phyloP scores from a whole-genome alignment of 2,329 filamentous ascomycete species.

The Aspergillus brunneoviolaceus region DNA sequence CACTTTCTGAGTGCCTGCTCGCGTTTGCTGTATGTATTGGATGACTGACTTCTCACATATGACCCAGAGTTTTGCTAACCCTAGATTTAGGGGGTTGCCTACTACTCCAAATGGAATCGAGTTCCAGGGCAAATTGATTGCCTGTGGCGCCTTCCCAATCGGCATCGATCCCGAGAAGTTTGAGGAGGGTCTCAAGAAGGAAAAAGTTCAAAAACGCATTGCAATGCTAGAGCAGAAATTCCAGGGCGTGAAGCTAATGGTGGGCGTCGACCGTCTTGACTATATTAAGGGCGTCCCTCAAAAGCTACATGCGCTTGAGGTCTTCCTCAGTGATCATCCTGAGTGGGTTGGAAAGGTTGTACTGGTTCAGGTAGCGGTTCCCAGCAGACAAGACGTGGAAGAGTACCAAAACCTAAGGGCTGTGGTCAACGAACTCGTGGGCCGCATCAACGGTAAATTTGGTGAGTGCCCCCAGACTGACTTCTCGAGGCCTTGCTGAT shows the following conservation, averaged over 20 bases:
- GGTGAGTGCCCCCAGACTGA: conserved; percentile 13
- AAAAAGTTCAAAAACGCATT: conserved; percentile 84
- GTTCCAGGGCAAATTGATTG: conserved; percentile 82
- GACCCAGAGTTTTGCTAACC: conserved; percentile 15
- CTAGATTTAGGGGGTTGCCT: conserved; percentile 40
- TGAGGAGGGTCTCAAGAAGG: conserved; percentile 79
- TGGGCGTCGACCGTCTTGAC: conserved; percentile 92
- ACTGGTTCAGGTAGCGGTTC: conserved; percentile 91
- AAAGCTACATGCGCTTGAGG: conserved; percentile 92
- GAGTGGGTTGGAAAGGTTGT: conserved; percentile 99
- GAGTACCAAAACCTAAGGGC: conserved; percentile 96
- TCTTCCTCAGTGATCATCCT: conserved; percentile 93
- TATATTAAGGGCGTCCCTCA: conserved; percentile 99
- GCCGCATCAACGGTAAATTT: conserved; percentile 84
- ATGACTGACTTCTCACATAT: neutral
- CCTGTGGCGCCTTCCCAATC: conserved; percentile 93
- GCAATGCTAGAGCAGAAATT: conserved; percentile 84
- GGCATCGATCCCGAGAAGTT: conserved; percentile 98
- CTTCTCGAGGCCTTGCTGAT: conserved; percentile 14
- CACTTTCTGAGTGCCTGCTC: conserved; percentile 97
- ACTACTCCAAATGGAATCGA: conserved; percentile 94
- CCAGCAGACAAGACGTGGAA: conserved; percentile 91
- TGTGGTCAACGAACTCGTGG: conserved; percentile 94
- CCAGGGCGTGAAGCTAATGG: conserved; percentile 91
- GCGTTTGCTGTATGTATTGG: conserved; percentile 71